Conservation (phyloP, 805 yeast genomes). For the Novakomyces olei region DNA sequence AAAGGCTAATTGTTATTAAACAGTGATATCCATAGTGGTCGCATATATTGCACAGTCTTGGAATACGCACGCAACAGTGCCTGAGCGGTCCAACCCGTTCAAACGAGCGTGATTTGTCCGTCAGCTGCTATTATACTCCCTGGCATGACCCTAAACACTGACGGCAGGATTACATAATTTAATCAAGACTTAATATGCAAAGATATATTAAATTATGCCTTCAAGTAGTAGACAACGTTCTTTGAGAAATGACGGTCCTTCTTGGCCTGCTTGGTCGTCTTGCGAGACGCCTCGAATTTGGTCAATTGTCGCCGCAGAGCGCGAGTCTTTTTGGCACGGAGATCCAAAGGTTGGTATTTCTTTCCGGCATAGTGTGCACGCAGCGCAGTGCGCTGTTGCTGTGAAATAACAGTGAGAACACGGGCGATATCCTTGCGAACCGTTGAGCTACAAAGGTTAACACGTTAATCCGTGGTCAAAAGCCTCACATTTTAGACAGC, state of each 20-base stretch:
- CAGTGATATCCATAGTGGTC: no score
- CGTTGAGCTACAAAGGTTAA: conserved; percentile 28
- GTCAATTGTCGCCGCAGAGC: conserved; percentile 96
- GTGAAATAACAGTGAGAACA: conserved; percentile 90
- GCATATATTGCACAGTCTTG: no score
- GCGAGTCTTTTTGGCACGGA: conserved; percentile 99
- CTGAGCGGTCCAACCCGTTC: no score
- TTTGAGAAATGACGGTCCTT: conserved; percentile 89
- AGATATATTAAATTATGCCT: conserved; percentile 23
- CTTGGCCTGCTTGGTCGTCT: conserved; percentile 81
- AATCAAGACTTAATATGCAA: conserved; percentile 25
- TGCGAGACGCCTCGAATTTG: conserved; percentile 56
- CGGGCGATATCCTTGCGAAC: conserved; percentile 98
- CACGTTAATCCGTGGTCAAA: not conserved
- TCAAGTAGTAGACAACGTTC: conserved; percentile 82
- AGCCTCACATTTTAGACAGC: conserved; percentile 50
- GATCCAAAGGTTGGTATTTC: conserved; percentile 91
- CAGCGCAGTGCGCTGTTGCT: conserved; percentile 85
- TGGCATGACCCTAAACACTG: not conserved
- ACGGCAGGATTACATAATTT: not conserved
- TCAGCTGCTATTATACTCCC: not conserved
- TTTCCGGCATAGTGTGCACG: conserved; percentile 72
- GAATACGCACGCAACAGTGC: no score
- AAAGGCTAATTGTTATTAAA: no score
- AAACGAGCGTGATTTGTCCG: not conserved